Evolutionary conservation across 2,329 filamentous ascomycete species (phyloP), one percentile per base, ranked within the genome.

Genomic region (Beauveria scarabaeidicola): DNA sequence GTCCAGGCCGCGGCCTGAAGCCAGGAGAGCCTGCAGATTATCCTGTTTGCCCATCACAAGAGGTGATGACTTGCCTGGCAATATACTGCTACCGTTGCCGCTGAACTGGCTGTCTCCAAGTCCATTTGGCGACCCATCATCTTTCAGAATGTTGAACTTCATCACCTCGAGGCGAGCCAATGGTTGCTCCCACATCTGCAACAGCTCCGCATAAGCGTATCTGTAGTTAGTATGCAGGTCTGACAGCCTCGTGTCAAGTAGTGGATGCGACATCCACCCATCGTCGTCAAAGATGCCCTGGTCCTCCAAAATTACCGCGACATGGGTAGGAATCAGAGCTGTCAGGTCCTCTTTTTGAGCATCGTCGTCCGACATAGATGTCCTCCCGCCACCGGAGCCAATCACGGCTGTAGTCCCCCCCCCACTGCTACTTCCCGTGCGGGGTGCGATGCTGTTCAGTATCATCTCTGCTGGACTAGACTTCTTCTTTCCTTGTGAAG

Each of bases 261-360:
- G 71, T 4, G 85, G 80, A 3, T 79, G 77, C 21, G 75, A 78
- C 66, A 87, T 77, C 77, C 84, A 87, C 13, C 84, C 85, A 66
- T 88, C 85, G 56, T 88, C 85, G 63, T 88, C 86, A 64, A 88
- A 88, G 21, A 81, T 77, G n/a, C 79, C 78, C 63, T 85, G 83
- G 62, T 88, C 84, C 66, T 82, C 80, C 63, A 87, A 76, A 7
- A 76, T 74, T 7, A 86, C 74, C 1, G 76, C 74, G 5, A 84
- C 78, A 23, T 74, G 77, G 17, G 80, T 75, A 5, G 81, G 80
- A 2, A 83, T 74, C 62, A 81, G 68, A 9, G 77, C 72, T 5
- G 78, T 67, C 13, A 72, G 61, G 13, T 81, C 78, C 4, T 81
- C 79, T 53, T 73, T 72, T 17, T 74, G 73, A 21, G 69, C 70